Percentiles rank a stretch among this genome's conserved stretches.
Evolutionary conservation across 495 filamentous ascomycete species (phyloP).

Genomic region (Trichoderma parareesei): DNA sequence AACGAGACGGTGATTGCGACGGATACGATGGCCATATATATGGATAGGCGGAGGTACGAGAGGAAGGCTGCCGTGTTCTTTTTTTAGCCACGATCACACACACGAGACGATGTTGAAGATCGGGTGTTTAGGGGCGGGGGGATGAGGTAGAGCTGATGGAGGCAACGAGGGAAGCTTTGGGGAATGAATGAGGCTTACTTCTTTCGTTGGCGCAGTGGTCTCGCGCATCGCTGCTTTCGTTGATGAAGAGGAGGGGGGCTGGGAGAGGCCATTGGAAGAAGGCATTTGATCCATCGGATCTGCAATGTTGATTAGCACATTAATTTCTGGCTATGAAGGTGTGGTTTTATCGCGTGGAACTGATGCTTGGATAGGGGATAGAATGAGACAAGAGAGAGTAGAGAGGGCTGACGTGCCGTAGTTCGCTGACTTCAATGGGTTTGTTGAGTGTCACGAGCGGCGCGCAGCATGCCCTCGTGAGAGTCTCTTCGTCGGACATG

Average conservation of each 20-base stretch:
- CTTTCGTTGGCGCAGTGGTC: slow-evolving; percentile 74
- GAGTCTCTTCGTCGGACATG: slow-evolving; percentile 12
- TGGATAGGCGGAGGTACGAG: slow-evolving; percentile 83
- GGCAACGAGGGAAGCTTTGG: background rate
- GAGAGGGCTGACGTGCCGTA: slow-evolving; percentile 4
- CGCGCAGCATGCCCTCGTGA: slow-evolving; percentile 4
- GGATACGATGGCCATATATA: slow-evolving; percentile 86
- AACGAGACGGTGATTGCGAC: slow-evolving; percentile 89
- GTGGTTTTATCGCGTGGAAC: no score
- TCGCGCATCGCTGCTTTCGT: slow-evolving; percentile 77
- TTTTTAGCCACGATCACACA: slow-evolving; percentile 2
- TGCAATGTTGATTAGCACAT: background rate
- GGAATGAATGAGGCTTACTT: slow-evolving; percentile 44
- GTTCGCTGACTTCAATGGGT: slow-evolving; percentile 13
- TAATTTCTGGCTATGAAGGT: no score
- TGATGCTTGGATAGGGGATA: no score
- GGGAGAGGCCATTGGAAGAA: slow-evolving; percentile 66
- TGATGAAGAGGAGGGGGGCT: slow-evolving; percentile 80
- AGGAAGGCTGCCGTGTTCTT: slow-evolving; percentile 53
- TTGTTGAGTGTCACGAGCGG: background rate
- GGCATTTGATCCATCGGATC: slow-evolving; percentile 22
- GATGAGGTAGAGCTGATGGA: background rate
- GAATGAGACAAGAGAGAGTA: background rate
- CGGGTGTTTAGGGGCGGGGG: background rate
- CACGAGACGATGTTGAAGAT: background rate